Evolutionary conservation across 169 alveolate species (phyloP).

Genomic region (Cyclospora cayetanensis): DNA sequence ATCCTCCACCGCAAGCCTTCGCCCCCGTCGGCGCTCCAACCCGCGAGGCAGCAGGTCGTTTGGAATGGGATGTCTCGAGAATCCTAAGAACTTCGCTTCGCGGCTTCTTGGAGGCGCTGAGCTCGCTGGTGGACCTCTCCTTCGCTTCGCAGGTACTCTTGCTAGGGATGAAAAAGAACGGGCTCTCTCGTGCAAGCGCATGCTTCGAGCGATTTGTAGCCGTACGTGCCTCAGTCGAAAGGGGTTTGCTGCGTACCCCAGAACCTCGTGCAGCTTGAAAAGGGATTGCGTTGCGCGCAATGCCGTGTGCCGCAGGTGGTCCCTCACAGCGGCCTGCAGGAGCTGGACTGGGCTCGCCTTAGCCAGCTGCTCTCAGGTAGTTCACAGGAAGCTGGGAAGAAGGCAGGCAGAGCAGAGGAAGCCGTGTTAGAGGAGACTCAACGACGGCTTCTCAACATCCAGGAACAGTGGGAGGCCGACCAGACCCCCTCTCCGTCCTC

Average conservation of each 20-base stretch:
- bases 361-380: not conserved
- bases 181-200: not conserved
- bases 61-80: not conserved
- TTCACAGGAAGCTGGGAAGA: not conserved
- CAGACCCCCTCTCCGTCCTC: not conserved
- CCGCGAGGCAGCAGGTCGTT: not conserved
- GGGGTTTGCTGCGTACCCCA: not conserved
- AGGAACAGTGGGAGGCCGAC: conserved; percentile 41
- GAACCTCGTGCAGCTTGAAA: not conserved
- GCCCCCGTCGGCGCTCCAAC: not conserved
- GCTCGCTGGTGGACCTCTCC: not conserved
- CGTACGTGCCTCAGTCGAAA: no score
- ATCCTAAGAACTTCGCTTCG: not conserved
- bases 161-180: not conserved
- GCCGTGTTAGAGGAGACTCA: not conserved
- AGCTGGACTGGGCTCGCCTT: not conserved
- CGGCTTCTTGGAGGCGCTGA: conserved; percentile 43
- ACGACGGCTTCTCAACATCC: not conserved
- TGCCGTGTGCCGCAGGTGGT: conserved; percentile 41
- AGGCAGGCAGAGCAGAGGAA: not conserved
- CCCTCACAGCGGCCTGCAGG: conserved; percentile 37
- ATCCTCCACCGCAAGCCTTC: not conserved
- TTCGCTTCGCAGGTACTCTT: conserved; percentile 26
- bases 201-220: not conserved
- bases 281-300: not conserved